Base-by-base conservation (phyloP, 116 monocot species). In the Posidonia oceanica region DNA sequence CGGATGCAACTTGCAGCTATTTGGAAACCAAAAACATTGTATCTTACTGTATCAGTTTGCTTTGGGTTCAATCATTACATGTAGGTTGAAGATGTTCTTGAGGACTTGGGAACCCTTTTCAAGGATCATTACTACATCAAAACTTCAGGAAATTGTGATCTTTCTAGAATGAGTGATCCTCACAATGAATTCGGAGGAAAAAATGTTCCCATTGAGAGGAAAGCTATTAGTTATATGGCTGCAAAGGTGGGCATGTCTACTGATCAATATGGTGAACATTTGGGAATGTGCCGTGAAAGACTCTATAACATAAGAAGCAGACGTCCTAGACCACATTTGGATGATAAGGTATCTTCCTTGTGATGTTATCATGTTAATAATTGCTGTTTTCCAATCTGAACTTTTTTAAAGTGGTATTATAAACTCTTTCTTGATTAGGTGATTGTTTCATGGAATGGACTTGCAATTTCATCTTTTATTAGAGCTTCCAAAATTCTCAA, bases 361-460 rank as follows among this genome's bases (percentile, higher is more conserved):
- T 29, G 29, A 29, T 11, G 22, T 52, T 68, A 23, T 37, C 3
- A 56, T 14, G 14, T 54, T 7, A 39, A 38, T 20, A 56, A 15
- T 17, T 17, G 14, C 2, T 13, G 37, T 16, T 29, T 56, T 58
- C 15, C 48, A 59, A 41, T 13, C 36, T 51, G 5, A 38, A n/a
- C 38, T 53, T 39, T 37, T 63, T 63, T 38, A 52, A n/a, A n/a
- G 3, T 40, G 40, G 15, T 42, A 65, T 3, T 36, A 15, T 66
- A 39, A 18, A 20, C 23, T 66, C 48, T 60, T 59, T 60, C 36
- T 37, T 52, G 56, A 15, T 40, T 72, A 95, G 95, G 95, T 95
- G 52, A 91, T 95, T 75, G 95, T 95, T 29, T 91, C 95, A 69
- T 95, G 95, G 95, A 95, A 95, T 75, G 95, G 95, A 65, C 91